Percentiles rank a stretch among this genome's conserved stretches.
These are phyloP conservation scores for Ophiocordyceps robertsii DNA, from an alignment of 2,329 filamentous ascomycete species.

Conservation along the genomic window DNA sequence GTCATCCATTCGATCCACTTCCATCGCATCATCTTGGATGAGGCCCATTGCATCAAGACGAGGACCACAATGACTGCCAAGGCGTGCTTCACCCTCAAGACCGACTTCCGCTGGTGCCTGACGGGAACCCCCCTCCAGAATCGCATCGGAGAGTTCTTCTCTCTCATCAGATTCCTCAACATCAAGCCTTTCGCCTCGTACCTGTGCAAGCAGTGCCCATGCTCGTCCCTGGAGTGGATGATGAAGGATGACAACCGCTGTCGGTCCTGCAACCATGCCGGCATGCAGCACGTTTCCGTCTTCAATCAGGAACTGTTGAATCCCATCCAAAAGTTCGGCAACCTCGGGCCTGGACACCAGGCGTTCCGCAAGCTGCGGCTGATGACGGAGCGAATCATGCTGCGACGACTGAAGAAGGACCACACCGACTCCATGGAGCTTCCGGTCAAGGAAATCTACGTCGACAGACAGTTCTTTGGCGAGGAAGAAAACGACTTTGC, in stretches of 20 bases:
- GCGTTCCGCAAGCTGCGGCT: constrained; percentile 75
- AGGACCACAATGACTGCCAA: constrained; percentile 85
- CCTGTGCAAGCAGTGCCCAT: constrained; percentile 78
- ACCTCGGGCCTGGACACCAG: constrained; percentile 44
- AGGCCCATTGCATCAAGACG: constrained; percentile 89
- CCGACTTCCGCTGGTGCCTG: constrained; percentile 87
- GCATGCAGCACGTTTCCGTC: constrained; percentile 38
- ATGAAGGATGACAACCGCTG: constrained; percentile 62
- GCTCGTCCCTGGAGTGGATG: constrained; percentile 71
- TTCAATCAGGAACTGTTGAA: constrained; percentile 95
- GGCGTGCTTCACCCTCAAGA: constrained; percentile 83
- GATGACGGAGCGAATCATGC: constrained; percentile 88
- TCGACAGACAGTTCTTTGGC: constrained; percentile 92
- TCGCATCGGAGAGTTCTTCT: constrained; percentile 94
- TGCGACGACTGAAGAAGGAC: constrained; percentile 86
- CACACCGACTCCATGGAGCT: constrained; percentile 92
- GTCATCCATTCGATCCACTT: constrained; percentile 76
- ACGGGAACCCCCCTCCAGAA: constrained; percentile 94
- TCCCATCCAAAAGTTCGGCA: constrained; percentile 55
- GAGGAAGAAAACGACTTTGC: constrained; percentile 95
- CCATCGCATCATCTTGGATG: constrained; percentile 85
- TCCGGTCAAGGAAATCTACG: constrained; percentile 82
- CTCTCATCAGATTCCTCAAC: constrained; percentile 81
- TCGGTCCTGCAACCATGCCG: constrained; percentile 39
- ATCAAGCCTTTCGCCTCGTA: constrained; percentile 84